Percentiles rank a stretch among this genome's conserved stretches.
Conservation (phyloP, 345 rosid genomes). For the Fremontodendron californicum region DNA sequence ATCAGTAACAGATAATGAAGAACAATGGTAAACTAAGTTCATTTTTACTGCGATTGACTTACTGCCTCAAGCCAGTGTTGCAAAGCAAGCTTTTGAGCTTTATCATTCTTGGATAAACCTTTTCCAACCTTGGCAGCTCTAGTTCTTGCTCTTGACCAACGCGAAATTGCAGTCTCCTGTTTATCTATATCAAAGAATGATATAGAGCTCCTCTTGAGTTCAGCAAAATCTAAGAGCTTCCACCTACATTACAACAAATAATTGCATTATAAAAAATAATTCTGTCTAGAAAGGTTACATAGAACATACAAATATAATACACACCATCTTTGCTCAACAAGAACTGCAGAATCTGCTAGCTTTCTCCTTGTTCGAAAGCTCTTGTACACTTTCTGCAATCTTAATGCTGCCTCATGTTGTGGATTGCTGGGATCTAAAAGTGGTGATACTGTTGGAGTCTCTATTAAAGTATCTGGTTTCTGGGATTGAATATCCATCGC, state of each 20-base stretch:
- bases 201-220: constrained; percentile 77
- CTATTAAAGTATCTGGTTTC: neutral
- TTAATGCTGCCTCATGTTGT: constrained; percentile 74
- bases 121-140: constrained; percentile 95
- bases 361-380: constrained; percentile 92
- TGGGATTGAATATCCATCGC: constrained; percentile 16
- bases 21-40: neutral
- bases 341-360: constrained; percentile 92
- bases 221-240: constrained; percentile 85
- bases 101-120: constrained; percentile 83
- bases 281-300: constrained; percentile 19
- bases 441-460: neutral
- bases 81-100: constrained; percentile 83
- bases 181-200: constrained; percentile 86
- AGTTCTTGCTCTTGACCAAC: constrained; percentile 94
- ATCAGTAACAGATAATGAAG: constrained; percentile 22
- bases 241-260: constrained; percentile 50
- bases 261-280: constrained; percentile 62
- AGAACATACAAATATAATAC: neutral
- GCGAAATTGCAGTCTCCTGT: constrained; percentile 88
- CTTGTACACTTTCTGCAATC: constrained; percentile 84
- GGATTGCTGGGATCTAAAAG: constrained; percentile 54
- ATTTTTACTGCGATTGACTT: constrained; percentile 25
- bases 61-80: constrained; percentile 99
- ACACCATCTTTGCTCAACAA: constrained; percentile 85